Conservation (phyloP, 1,284 basidiomycete genomes). For the Tausonia pullulans region DNA sequence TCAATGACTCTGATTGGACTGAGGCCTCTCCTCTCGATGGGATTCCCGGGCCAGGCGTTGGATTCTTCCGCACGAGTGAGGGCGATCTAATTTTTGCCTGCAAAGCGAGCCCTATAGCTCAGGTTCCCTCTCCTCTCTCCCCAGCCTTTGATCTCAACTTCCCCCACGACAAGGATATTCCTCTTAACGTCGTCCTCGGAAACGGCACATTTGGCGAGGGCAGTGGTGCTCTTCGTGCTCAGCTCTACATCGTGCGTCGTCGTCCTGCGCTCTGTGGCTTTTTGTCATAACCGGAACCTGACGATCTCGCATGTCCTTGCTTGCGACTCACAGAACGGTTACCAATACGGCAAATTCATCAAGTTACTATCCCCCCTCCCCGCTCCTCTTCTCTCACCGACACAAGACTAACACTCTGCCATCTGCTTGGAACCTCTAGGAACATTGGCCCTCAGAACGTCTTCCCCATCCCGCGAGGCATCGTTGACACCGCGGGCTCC, state of each 20-base stretch:
- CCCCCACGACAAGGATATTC: not conserved
- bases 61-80: slow-evolving; percentile 45
- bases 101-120: too few relatives aligned
- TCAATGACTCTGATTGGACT: slow-evolving; percentile 51
- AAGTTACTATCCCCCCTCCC: not conserved
- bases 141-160: not conserved
- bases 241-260: too few relatives aligned
- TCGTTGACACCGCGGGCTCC: not conserved
- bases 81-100: not conserved
- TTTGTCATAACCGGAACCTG: too few relatives aligned
- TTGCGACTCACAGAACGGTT: not conserved
- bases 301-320: not conserved
- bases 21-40: slow-evolving; percentile 45
- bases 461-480: slow-evolving; percentile 1
- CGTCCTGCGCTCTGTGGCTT: too few relatives aligned
- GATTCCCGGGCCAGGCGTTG: slow-evolving; percentile 54
- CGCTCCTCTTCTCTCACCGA: too few relatives aligned
- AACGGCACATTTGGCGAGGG: too few relatives aligned
- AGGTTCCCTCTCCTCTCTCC: not conserved
- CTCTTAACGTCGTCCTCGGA: not conserved
- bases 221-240: too few relatives aligned
- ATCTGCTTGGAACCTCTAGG: too few relatives aligned
- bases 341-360: not conserved
- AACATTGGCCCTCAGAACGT: not conserved
- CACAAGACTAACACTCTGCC: too few relatives aligned